These are phyloP conservation scores for Rhazya stricta DNA, from an alignment of 257 asterid species.

Conservation along the genomic window DNA sequence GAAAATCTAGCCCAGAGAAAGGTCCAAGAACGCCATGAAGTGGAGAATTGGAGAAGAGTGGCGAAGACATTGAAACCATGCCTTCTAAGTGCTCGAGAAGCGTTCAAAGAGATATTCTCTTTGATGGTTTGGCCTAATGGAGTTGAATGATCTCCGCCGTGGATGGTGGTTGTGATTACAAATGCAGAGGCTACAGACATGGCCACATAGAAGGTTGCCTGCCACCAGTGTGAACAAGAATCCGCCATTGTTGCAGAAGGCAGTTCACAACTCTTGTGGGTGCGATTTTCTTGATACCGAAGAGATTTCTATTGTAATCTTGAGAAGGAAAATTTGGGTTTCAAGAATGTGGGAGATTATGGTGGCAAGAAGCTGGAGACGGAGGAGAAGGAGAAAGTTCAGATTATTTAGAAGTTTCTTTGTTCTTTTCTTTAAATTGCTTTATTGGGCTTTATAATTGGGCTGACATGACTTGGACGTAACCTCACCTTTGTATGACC, in stretches of 20 bases:
- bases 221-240: slow-evolving; percentile 67
- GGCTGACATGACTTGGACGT: no score
- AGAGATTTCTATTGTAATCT: not conserved
- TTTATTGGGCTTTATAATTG: no score
- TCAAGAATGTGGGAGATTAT: not conserved
- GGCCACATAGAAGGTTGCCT: slow-evolving; percentile 50
- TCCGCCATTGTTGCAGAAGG: slow-evolving; percentile 38
- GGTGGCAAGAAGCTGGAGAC: not conserved
- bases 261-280: not conserved
- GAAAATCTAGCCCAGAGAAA: slow-evolving; percentile 24
- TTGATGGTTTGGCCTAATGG: slow-evolving; percentile 17
- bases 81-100: slow-evolving; percentile 56
- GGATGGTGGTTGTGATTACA: slow-evolving; percentile 34
- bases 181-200: slow-evolving; percentile 45
- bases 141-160: slow-evolving; percentile 14
- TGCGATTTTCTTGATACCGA: not conserved
- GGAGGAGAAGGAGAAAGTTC: not conserved
- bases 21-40: slow-evolving; percentile 59
- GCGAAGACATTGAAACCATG: slow-evolving; percentile 61
- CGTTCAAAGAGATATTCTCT: slow-evolving; percentile 37
- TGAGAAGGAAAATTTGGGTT: not conserved
- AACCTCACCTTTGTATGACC: no score
- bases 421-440: no score
- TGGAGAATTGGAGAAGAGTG: slow-evolving; percentile 69
- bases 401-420: no score